Evolutionary conservation across 495 filamentous ascomycete species (phyloP).

Genomic region (Neurospora sp.): DNA sequence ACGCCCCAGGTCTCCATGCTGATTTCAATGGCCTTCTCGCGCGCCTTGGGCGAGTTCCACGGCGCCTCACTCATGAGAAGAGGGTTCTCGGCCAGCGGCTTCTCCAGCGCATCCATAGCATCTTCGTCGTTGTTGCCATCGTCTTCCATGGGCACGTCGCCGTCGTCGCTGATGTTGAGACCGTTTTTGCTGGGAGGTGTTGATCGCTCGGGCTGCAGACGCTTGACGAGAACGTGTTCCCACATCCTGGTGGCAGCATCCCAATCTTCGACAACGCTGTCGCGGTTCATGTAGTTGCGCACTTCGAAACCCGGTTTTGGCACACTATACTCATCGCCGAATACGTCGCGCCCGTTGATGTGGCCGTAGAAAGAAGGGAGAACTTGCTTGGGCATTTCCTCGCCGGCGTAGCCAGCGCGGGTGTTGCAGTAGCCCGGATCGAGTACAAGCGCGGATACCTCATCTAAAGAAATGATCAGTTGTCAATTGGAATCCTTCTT

Average conservation of each 20-base stretch:
- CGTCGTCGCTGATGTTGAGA: slow-evolving; percentile 41
- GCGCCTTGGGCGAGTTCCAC: slow-evolving; percentile 78
- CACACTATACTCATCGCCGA: slow-evolving; percentile 77
- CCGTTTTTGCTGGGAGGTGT: slow-evolving; percentile 61
- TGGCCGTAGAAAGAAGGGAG: slow-evolving; percentile 73
- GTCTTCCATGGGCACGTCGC: slow-evolving; percentile 44
- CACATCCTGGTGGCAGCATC: slow-evolving; percentile 81
- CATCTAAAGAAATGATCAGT: slow-evolving; percentile 47
- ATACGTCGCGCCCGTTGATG: slow-evolving; percentile 50
- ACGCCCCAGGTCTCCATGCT: slow-evolving; percentile 92
- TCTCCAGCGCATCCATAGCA: slow-evolving; percentile 55
- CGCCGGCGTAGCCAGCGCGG: slow-evolving; percentile 92
- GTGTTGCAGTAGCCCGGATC: slow-evolving; percentile 85
- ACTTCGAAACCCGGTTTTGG: slow-evolving; percentile 68
- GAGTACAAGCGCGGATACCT: slow-evolving; percentile 92
- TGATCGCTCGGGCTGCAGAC: slow-evolving; percentile 62
- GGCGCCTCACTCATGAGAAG: slow-evolving; percentile 89
- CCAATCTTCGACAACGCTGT: slow-evolving; percentile 94
- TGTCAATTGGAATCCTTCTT: slow-evolving; percentile 1
- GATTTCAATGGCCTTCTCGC: slow-evolving; percentile 87
- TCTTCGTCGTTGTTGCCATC: slow-evolving; percentile 47
- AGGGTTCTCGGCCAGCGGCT: slow-evolving; percentile 76
- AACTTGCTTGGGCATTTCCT: slow-evolving; percentile 92
- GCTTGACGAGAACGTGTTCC: slow-evolving; percentile 63
- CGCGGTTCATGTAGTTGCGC: slow-evolving; percentile 78